Conservation (phyloP, 2,329 filamentous ascomycete genomes). For the Thielaviopsis musarum region DNA sequence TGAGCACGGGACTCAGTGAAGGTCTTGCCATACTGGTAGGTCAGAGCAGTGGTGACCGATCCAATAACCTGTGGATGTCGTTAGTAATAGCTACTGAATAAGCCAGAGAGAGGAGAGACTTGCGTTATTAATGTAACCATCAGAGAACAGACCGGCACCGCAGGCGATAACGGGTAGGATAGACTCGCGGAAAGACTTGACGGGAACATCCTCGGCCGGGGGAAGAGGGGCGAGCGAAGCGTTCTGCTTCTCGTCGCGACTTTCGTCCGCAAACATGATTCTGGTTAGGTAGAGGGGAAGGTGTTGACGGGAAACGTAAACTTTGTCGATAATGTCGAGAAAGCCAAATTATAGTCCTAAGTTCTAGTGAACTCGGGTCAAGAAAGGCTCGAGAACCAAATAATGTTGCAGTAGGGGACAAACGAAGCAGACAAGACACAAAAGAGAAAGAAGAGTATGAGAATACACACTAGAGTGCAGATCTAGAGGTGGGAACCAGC, state of each 20-base stretch:
- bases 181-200: slow-evolving; percentile 6
- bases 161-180: slow-evolving; percentile 62
- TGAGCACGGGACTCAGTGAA: slow-evolving; percentile 54
- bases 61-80: slow-evolving; percentile 55
- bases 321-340: background rate
- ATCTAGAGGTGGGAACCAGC: too few relatives aligned
- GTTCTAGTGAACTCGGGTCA: too few relatives aligned
- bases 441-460: too few relatives aligned
- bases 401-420: too few relatives aligned
- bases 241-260: background rate
- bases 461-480: too few relatives aligned
- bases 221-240: background rate
- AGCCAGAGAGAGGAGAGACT: slow-evolving; percentile 12
- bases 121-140: slow-evolving; percentile 84
- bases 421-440: too few relatives aligned
- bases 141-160: slow-evolving; percentile 77
- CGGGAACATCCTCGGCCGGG: background rate
- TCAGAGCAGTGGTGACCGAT: slow-evolving; percentile 64
- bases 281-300: background rate
- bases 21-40: slow-evolving; percentile 46
- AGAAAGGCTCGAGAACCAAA: too few relatives aligned
- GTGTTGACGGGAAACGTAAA: background rate
- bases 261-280: slow-evolving; percentile 5
- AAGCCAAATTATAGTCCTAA: background rate
- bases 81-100: background rate